Conservation (phyloP, 495 filamentous ascomycete species). For the Neurospora sp. region DNA sequence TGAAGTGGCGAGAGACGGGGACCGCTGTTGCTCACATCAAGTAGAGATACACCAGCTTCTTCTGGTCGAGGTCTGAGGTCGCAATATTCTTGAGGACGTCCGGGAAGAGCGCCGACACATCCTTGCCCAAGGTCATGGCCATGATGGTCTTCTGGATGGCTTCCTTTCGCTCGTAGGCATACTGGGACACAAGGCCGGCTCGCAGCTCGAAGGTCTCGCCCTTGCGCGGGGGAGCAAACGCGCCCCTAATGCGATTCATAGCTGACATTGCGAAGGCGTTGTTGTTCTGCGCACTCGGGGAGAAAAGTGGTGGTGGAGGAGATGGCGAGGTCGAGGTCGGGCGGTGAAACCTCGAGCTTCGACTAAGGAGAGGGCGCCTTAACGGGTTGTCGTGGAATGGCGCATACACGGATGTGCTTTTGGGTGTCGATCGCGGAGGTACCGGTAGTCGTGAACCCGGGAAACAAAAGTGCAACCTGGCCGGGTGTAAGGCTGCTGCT, state of each 20-base stretch:
- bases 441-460: background rate
- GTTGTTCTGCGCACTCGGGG: background rate
- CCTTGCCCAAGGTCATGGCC: slow-evolving; percentile 98
- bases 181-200: slow-evolving; percentile 95
- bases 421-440: background rate
- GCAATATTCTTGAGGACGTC: slow-evolving; percentile 99
- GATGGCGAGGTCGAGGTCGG: slow-evolving; percentile 1
- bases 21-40: slow-evolving; percentile 61
- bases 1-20: background rate
- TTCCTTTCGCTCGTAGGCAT: slow-evolving; percentile 98
- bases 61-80: slow-evolving; percentile 89
- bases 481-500: background rate
- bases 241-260: slow-evolving; percentile 90
- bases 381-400: background rate
- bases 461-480: background rate
- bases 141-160: slow-evolving; percentile 99
- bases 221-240: slow-evolving; percentile 83
- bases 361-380: slow-evolving; percentile 1
- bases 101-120: slow-evolving; percentile 94
- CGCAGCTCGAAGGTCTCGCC: slow-evolving; percentile 98
- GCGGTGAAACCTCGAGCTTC: slow-evolving; percentile 8
- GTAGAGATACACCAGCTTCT: slow-evolving; percentile 98
- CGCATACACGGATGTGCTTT: background rate
- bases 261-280: slow-evolving; percentile 51
- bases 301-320: background rate